A percentile compares a stretch with the other conserved stretches of the same genome.
Evolutionary conservation across 1,139 yeast genomes (phyloP).

Genomic region (Debaryomycetaceae sp.): DNA sequence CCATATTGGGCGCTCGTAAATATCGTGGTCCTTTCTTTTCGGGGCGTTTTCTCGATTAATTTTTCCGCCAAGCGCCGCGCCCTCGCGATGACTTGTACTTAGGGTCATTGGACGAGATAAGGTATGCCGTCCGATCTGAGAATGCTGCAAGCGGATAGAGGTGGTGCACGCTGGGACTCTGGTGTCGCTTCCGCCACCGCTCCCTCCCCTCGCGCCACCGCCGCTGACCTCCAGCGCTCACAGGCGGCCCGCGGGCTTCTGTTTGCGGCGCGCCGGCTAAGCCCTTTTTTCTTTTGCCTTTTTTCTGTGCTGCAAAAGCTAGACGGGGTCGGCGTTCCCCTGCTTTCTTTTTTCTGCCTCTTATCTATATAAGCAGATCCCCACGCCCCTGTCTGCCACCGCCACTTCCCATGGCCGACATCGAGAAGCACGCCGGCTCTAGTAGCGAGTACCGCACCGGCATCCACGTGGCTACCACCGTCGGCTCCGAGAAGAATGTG

Average conservation of each 20-base stretch:
- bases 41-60: neutral
- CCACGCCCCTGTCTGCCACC: neutral
- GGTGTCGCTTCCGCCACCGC: too few relatives aligned
- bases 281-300: neutral
- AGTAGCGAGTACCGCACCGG: slow-evolving; percentile 7
- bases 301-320: slow-evolving; percentile 2
- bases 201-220: too few relatives aligned
- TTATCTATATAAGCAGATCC: too few relatives aligned
- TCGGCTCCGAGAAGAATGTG: slow-evolving; percentile 10
- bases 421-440: slow-evolving; percentile 11
- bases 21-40: slow-evolving; percentile 1
- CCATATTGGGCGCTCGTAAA: too few relatives aligned
- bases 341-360: slow-evolving; percentile 1
- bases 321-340: neutral
- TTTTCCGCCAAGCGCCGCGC: slow-evolving; percentile 6
- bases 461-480: slow-evolving; percentile 6
- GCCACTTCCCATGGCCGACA: slow-evolving; percentile 6
- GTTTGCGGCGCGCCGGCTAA: neutral
- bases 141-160: neutral
- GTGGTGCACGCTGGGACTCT: slow-evolving; percentile 3
- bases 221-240: too few relatives aligned
- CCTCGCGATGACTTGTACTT: slow-evolving; percentile 10
- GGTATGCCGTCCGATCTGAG: slow-evolving; percentile 1
- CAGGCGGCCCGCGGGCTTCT: too few relatives aligned
- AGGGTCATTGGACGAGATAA: slow-evolving; percentile 2